These are phyloP conservation scores for Avena atlantica DNA, from an alignment of 176 grass and related monocot species.

Conservation along the genomic window DNA sequence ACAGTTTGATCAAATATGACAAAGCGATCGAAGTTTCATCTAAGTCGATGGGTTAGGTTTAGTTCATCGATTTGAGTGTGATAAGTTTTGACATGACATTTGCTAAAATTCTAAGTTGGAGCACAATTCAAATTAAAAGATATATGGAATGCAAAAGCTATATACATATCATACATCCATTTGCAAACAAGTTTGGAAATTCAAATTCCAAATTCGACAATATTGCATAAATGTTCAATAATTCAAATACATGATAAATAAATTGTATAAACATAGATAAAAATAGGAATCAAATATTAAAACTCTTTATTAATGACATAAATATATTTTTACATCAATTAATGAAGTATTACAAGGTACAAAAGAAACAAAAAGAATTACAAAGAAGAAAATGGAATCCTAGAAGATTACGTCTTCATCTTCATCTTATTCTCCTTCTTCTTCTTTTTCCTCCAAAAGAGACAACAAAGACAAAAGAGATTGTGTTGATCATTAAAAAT, in stretches of 20 bases:
- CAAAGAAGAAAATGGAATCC: too few relatives aligned
- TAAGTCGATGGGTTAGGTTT: background rate
- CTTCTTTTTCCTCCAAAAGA: too few relatives aligned
- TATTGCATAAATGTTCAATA: background rate
- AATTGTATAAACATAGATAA: too few relatives aligned
- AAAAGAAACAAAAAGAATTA: too few relatives aligned
- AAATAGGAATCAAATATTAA: too few relatives aligned
- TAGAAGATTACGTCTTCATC: too few relatives aligned
- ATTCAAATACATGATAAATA: background rate
- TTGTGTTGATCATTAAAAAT: too few relatives aligned
- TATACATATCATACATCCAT: background rate
- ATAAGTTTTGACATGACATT: background rate
- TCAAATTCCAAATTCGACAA: background rate
- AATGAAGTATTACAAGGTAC: too few relatives aligned
- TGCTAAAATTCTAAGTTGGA: background rate
- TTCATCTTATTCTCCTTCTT: too few relatives aligned
- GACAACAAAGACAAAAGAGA: too few relatives aligned
- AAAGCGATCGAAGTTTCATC: background rate
- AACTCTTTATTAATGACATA: too few relatives aligned
- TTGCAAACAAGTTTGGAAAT: background rate
- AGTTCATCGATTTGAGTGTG: background rate
- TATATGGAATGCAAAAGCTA: background rate
- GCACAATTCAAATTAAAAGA: background rate
- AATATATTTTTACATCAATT: too few relatives aligned
- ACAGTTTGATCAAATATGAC: background rate